Conservation (phyloP, 345 rosid species). For the Lumnitzera littorea region DNA sequence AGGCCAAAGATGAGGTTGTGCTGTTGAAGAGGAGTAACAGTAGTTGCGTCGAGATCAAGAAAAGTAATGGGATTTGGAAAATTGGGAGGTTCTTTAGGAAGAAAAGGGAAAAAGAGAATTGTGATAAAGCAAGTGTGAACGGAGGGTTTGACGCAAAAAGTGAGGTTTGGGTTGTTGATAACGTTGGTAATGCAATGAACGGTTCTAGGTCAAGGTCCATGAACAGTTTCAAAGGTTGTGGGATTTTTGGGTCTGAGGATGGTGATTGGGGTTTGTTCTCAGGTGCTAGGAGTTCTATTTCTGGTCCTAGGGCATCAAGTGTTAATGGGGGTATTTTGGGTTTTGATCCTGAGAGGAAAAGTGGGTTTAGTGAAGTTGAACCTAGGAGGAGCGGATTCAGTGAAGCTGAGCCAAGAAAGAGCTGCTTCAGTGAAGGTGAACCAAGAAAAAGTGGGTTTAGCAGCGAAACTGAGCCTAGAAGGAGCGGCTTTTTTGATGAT, state of each 20-base stretch:
- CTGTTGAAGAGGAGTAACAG: slow-evolving; percentile 77
- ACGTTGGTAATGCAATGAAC: slow-evolving; percentile 6
- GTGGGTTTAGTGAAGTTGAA: slow-evolving; percentile 70
- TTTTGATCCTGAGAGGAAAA: slow-evolving; percentile 71
- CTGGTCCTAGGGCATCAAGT: slow-evolving; percentile 82
- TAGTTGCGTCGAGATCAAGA: slow-evolving; percentile 86
- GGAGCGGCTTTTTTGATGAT: slow-evolving; percentile 38
- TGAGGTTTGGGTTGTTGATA: slow-evolving; percentile 76
- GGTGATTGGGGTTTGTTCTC: slow-evolving; percentile 37
- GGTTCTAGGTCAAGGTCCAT: slow-evolving; percentile 93
- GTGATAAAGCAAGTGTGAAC: neutral
- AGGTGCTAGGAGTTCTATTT: slow-evolving; percentile 43
- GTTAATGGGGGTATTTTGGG: slow-evolving; percentile 48
- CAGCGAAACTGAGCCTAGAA: slow-evolving; percentile 24
- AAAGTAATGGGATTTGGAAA: slow-evolving; percentile 64
- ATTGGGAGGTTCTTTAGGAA: slow-evolving; percentile 70
- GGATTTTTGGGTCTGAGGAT: slow-evolving; percentile 63
- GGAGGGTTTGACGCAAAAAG: slow-evolving; percentile 37
- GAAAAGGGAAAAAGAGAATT: slow-evolving; percentile 37
- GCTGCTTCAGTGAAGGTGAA: slow-evolving; percentile 48
- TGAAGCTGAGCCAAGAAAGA: slow-evolving; percentile 28
- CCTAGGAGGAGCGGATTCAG: slow-evolving; percentile 41
- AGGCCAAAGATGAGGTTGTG: slow-evolving; percentile 40
- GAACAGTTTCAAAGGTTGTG: slow-evolving; percentile 73
- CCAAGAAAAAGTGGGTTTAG: slow-evolving; percentile 44